phyloP scores from a whole-genome alignment of 768 basidiomycete genomes.

The Neoboletus subvelutipes region DNA sequence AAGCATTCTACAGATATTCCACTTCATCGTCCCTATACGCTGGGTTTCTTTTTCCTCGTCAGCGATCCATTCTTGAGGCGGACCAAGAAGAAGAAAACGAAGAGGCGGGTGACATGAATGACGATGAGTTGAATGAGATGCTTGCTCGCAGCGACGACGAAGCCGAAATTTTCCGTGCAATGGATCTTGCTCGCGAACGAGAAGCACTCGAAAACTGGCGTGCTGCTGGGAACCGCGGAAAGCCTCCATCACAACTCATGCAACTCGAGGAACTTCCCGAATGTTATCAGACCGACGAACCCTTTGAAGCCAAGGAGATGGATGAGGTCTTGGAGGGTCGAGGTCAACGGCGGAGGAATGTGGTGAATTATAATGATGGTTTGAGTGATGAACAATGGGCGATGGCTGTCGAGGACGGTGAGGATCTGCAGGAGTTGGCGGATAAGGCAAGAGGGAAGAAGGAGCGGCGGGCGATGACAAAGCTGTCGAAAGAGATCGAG shows the following conservation, averaged over 20 bases:
- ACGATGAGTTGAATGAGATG: slow-evolving; percentile 92
- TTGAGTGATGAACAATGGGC: slow-evolving; percentile 94
- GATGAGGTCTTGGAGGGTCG: slow-evolving; percentile 64
- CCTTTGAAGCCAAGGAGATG: slow-evolving; percentile 66
- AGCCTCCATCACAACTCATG: slow-evolving; percentile 74
- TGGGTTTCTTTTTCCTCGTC: slow-evolving; percentile 9
- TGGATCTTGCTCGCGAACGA: slow-evolving; percentile 80
- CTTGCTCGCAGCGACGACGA: slow-evolving; percentile 87
- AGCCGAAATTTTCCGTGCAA: slow-evolving; percentile 66
- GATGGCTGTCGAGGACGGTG: slow-evolving; percentile 79
- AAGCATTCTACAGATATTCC: slow-evolving; percentile 23
- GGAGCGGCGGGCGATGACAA: slow-evolving; percentile 59
- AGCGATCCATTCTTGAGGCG: slow-evolving; percentile 89
- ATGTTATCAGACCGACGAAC: slow-evolving; percentile 84
- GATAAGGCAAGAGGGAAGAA: slow-evolving; percentile 66
- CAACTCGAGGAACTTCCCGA: slow-evolving; percentile 88
- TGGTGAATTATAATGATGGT: slow-evolving; percentile 92
- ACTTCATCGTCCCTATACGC: not conserved
- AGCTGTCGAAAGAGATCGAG: slow-evolving; percentile 56
- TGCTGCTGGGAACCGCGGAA: slow-evolving; percentile 70
- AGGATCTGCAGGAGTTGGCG: slow-evolving; percentile 72
- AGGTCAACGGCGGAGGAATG: slow-evolving; percentile 78
- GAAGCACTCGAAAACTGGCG: slow-evolving; percentile 67
- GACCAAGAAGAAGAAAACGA: slow-evolving; percentile 90
- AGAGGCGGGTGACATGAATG: slow-evolving; percentile 89